Evolutionary conservation across 257 asterid species (phyloP).

Genomic region (Solanum ossicruentum): DNA sequence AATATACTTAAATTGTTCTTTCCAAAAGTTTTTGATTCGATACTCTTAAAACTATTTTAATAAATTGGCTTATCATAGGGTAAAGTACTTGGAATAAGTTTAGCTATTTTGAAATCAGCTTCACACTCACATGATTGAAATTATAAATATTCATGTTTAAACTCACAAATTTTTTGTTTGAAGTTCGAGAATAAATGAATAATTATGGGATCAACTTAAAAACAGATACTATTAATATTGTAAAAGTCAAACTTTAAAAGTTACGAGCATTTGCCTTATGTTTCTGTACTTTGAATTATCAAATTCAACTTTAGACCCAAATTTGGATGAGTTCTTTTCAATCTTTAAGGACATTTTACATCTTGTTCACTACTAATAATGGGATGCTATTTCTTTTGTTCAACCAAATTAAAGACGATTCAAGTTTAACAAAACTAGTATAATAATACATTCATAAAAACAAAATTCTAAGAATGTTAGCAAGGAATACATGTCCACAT

Average conservation of each 20-base stretch:
- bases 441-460: no score
- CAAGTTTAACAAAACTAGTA: neutral
- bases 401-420: neutral
- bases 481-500: no score
- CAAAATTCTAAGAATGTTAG: no score
- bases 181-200: neutral
- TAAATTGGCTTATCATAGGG: neutral
- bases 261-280: neutral
- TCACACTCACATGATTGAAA: neutral
- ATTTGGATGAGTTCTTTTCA: neutral
- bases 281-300: neutral
- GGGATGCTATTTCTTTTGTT: neutral
- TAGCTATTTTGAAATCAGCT: neutral
- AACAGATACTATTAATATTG: neutral
- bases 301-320: neutral
- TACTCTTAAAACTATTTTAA: neutral
- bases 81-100: neutral
- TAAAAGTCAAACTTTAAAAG: neutral
- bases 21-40: neutral
- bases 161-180: neutral
- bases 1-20: neutral
- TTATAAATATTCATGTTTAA: neutral
- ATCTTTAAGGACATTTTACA: neutral
- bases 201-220: neutral
- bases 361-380: neutral